Conservation (phyloP, 257 asterid species). For the Plectranthus barbatus region DNA sequence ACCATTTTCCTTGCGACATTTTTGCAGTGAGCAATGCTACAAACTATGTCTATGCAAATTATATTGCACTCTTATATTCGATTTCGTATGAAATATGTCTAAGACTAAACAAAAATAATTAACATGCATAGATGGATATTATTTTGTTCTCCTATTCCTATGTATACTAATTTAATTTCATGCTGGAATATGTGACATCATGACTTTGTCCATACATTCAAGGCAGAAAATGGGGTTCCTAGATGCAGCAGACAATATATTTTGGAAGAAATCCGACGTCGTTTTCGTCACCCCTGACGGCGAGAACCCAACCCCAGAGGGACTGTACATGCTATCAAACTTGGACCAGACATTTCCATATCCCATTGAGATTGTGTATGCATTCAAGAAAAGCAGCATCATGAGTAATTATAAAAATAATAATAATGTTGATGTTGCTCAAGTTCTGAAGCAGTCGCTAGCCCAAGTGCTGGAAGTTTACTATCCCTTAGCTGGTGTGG, state of each 20-base stretch:
- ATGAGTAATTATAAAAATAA: too few species aligned
- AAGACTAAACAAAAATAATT: too few species aligned
- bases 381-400: neutral
- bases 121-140: too few species aligned
- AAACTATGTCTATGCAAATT: too few species aligned
- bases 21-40: too few species aligned
- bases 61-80: too few species aligned
- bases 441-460: neutral
- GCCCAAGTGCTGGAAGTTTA: neutral
- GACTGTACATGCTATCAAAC: slow-evolving; percentile 3
- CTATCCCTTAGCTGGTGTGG: neutral
- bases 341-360: neutral
- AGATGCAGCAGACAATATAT: neutral
- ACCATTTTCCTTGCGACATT: too few species aligned
- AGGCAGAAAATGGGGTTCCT: neutral
- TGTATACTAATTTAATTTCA: too few species aligned
- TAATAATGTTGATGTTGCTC: neutral
- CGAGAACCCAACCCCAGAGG: neutral
- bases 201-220: too few species aligned
- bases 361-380: neutral
- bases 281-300: neutral
- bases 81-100: too few species aligned
- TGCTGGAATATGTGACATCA: too few species aligned
- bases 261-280: neutral
- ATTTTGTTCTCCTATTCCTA: too few species aligned